Conservation (phyloP, 345 rosid species). For the Chamaenerion angustifolium region DNA sequence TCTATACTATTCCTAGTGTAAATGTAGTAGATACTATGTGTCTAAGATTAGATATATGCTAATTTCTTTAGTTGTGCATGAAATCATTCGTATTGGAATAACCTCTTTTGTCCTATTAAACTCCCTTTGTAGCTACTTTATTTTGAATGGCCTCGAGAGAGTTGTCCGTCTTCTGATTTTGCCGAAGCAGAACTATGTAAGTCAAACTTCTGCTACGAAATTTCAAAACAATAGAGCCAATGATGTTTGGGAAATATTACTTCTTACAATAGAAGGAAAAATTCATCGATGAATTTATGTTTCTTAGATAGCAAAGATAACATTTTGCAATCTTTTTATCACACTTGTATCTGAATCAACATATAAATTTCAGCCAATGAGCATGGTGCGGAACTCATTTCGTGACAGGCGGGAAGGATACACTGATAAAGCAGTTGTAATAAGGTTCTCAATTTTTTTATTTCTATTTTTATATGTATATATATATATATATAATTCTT, state of each 20-base stretch:
- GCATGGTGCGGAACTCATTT: conserved; percentile 68
- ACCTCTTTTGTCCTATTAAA: too few species aligned
- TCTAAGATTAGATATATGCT: not conserved
- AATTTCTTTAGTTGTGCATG: not conserved
- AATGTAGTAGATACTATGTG: not conserved
- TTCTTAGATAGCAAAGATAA: not conserved
- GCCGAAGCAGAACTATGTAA: conserved; percentile 88
- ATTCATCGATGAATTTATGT: not conserved
- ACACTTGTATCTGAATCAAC: conserved; percentile 11
- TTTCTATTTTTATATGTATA: too few species aligned
- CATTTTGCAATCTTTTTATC: too few species aligned
- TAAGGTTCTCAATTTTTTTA: conserved; percentile 30
- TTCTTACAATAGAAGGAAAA: not conserved
- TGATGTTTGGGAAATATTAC: not conserved
- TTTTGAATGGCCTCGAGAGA: conserved; percentile 90
- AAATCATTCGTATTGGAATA: not conserved
- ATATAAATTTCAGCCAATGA: conserved; percentile 58
- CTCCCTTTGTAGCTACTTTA: conserved; percentile 43
- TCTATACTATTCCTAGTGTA: conserved; percentile 2
- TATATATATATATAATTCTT: too few species aligned
- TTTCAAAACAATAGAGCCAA: too few species aligned
- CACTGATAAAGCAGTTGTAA: conserved; percentile 73
- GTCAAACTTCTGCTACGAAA: conserved; percentile 11
- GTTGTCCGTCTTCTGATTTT: conserved; percentile 73
- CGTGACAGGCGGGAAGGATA: conserved; percentile 75